Evolutionary conservation across 2,329 filamentous ascomycete species (phyloP).

Genomic region (Colletotrichum kahawae): DNA sequence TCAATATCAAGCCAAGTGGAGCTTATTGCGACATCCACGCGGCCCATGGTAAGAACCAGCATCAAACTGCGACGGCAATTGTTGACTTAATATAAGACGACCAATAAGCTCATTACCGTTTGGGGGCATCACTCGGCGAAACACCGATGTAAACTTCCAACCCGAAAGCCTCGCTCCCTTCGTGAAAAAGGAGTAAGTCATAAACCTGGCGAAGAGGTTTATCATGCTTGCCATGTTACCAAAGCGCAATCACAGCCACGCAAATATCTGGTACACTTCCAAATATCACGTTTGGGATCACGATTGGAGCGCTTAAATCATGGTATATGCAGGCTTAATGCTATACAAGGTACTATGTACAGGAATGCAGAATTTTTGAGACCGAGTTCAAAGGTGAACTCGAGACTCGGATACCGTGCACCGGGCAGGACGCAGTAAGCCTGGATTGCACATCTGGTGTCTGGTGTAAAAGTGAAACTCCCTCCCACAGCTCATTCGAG

Average conservation of each 20-base stretch:
- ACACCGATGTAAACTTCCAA: background rate
- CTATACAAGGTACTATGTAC: conserved; percentile 20
- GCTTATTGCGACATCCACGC: background rate
- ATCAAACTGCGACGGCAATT: background rate
- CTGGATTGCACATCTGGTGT: conserved; percentile 17
- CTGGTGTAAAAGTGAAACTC: conserved; percentile 2
- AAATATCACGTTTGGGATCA: background rate
- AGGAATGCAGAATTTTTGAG: conserved; percentile 10
- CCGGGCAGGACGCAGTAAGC: conserved; percentile 12
- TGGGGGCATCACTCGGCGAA: background rate
- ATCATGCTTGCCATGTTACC: fast-evolving
- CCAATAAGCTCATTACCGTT: background rate
- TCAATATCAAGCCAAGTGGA: background rate
- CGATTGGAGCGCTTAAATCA: background rate
- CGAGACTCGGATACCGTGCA: background rate
- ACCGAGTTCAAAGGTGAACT: background rate
- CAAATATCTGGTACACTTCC: background rate
- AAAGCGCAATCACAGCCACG: fast-evolving
- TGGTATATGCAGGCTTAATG: conserved; percentile 21
- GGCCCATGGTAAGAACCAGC: background rate
- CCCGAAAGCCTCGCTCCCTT: background rate
- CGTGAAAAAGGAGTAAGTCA: background rate
- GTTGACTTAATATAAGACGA: background rate
- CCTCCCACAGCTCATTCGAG: background rate
- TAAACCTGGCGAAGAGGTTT: too few relatives aligned